Evolutionary conservation across 352 stramenopile genomes (phyloP), one percentile per base, ranked within the genome.

Genomic region (Phytopythium cucurbitacearum): DNA sequence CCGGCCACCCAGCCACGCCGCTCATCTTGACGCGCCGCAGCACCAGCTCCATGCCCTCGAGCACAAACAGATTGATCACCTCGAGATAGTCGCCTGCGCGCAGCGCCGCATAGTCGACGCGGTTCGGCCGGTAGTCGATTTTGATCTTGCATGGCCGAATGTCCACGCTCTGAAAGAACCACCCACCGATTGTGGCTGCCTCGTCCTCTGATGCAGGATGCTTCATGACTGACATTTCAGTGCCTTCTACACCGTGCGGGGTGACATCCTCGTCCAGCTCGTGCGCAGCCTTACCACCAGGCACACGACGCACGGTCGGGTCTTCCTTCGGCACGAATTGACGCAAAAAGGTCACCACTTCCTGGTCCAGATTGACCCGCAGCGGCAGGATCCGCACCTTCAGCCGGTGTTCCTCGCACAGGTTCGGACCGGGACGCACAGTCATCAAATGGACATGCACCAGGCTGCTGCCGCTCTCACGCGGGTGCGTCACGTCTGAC

Each of bases 131-230:
- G 51, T 95, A 95, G 53, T 95, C 85, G 47, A 95, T 95, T 60
- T 95, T 95, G 59, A 95, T 94, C 60, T 95, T 94, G 67, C 83
- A 93, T 11, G 85, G 78, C 12, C 86, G 86, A 34, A 95, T 73
- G 49, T 95, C 85, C 16, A 95, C 79, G 52, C 65, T 93, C 64
- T 95, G 85, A 67, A 94, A 95, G 48, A 95, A 95, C 82, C 79
- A 95, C 7, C 54, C 68, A 13, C 68, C 70, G 7, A 89, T 47
- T 36, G 57, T 80, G 10, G 74, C 62, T 7, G 71, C 73, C 56
- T 85, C 75, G 4, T 69, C 61, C 10, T 77, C 51, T 4, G 45
- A 57, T 33, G 56, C 56, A 4, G 52, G 45, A 8, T 51, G 38
- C 7, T 56, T 48, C 48, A 80, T 46, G 4, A 61, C 41, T 8